Evolutionary conservation across 2,329 filamentous ascomycete species (phyloP).

Genomic region (Biscogniauxia marginata): DNA sequence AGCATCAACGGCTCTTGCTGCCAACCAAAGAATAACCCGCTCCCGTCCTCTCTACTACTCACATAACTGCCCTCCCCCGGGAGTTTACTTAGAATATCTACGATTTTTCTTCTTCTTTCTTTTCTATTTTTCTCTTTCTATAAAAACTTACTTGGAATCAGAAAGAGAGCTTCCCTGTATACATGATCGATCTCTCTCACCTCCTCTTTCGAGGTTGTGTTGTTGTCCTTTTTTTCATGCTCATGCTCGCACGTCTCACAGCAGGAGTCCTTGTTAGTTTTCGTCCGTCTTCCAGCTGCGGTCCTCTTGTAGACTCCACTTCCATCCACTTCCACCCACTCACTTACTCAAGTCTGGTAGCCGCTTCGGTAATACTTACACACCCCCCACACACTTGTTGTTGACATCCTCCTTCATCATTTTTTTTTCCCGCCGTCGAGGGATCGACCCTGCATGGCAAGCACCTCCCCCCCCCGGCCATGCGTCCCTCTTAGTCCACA

Average conservation of each 20-base stretch:
- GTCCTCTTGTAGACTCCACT: constrained; percentile 21
- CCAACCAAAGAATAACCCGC: not conserved
- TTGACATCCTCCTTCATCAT: constrained; percentile 28
- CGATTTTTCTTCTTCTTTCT: constrained; percentile 4
- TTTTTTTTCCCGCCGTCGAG: constrained; percentile 23
- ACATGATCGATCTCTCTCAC: not conserved
- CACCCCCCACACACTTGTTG: constrained; percentile 28
- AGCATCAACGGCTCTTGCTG: not conserved
- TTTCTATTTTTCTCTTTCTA: too few relatives aligned
- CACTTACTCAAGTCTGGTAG: constrained; percentile 17
- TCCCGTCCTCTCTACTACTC: not conserved
- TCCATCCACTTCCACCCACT: constrained; percentile 17
- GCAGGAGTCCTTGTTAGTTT: constrained; percentile 23
- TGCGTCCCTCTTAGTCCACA: constrained; percentile 25
- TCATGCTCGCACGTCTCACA: constrained; percentile 22
- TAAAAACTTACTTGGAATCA: too few relatives aligned
- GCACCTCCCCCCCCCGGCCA: constrained; percentile 25
- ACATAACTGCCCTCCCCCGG: not conserved
- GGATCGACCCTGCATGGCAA: constrained; percentile 33
- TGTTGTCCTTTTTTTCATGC: not conserved
- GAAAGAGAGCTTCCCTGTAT: too few relatives aligned
- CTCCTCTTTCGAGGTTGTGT: not conserved
- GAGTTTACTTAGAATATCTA: not conserved
- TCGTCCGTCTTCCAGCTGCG: constrained; percentile 22
- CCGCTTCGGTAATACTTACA: constrained; percentile 27